phyloP scores from a whole-genome alignment of 441 rosid species.

The Syzygium syzygioides region DNA sequence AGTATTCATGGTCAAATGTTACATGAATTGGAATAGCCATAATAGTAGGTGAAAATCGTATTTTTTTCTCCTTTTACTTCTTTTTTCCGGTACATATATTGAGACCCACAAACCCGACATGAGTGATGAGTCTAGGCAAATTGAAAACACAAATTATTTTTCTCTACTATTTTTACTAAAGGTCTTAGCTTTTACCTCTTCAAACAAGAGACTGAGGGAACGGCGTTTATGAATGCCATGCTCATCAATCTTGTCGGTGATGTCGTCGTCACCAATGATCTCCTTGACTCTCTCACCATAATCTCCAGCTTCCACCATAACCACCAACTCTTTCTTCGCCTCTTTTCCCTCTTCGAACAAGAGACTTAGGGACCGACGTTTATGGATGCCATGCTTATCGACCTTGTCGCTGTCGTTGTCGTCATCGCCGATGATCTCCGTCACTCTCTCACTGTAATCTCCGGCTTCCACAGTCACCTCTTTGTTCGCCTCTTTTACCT shows the following conservation, averaged over 20 bases:
- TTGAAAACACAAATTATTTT: not conserved
- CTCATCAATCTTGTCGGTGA: constrained; percentile 11
- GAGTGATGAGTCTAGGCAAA: not conserved
- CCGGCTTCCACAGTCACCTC: not conserved
- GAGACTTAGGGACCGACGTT: not conserved
- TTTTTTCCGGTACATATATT: not conserved
- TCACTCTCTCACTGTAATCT: not conserved
- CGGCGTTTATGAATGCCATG: constrained; percentile 20
- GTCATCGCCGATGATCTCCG: not conserved
- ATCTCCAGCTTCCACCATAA: not conserved
- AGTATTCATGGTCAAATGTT: not conserved
- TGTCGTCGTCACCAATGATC: not conserved
- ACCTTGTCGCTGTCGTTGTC: not conserved
- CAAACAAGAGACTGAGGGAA: constrained; percentile 56
- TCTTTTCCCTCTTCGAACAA: not conserved
- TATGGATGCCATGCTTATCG: not conserved
- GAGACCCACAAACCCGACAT: not conserved
- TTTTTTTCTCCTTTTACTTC: not conserved
- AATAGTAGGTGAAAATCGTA: not conserved
- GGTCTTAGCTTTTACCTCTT: constrained; percentile 25
- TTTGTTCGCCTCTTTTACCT: not conserved
- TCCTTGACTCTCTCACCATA: not conserved
- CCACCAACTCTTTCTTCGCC: constrained; percentile 12
- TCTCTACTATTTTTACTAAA: not conserved
- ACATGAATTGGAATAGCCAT: not conserved